Conservation (phyloP, 2,329 filamentous ascomycete species). For the Remersonia thermophila region DNA sequence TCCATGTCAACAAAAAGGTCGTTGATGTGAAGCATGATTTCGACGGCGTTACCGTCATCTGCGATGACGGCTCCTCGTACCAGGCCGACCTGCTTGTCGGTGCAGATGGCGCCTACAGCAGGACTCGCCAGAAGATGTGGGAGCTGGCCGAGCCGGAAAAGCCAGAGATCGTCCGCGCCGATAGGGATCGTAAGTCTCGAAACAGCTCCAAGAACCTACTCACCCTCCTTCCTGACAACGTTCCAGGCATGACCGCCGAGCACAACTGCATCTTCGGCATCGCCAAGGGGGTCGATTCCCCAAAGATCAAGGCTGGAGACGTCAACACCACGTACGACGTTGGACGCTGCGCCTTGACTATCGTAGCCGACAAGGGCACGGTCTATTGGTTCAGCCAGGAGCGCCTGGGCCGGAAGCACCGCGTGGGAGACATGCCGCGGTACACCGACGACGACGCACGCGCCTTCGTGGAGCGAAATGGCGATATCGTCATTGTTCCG, state of each 20-base stretch:
- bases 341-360: conserved; percentile 3
- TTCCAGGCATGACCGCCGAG: conserved; percentile 8
- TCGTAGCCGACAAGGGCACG: conserved; percentile 6
- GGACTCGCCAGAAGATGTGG: conserved; percentile 24
- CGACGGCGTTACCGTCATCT: conserved; percentile 20
- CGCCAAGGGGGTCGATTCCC: background rate
- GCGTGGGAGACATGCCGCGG: conserved; percentile 6
- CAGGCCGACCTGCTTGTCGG: conserved; percentile 27
- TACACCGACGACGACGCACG: conserved; percentile 9
- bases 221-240: background rate
- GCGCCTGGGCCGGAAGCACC: conserved; percentile 6
- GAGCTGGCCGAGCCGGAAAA: conserved; percentile 14
- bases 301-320: conserved; percentile 5
- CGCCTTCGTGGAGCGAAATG: conserved; percentile 6
- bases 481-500: conserved; percentile 2
- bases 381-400: conserved; percentile 11
- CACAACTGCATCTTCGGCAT: conserved; percentile 14
- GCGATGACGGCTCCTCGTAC: conserved; percentile 23
- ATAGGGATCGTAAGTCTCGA: conserved; percentile 6
- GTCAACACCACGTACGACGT: conserved; percentile 4
- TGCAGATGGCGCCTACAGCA: conserved; percentile 32
- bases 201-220: background rate
- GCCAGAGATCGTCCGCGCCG: conserved; percentile 5
- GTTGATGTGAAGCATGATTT: conserved; percentile 13
- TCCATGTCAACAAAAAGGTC: conserved; percentile 20